phyloP scores from a whole-genome alignment of 441 rosid species.

The Populus hybrid region DNA sequence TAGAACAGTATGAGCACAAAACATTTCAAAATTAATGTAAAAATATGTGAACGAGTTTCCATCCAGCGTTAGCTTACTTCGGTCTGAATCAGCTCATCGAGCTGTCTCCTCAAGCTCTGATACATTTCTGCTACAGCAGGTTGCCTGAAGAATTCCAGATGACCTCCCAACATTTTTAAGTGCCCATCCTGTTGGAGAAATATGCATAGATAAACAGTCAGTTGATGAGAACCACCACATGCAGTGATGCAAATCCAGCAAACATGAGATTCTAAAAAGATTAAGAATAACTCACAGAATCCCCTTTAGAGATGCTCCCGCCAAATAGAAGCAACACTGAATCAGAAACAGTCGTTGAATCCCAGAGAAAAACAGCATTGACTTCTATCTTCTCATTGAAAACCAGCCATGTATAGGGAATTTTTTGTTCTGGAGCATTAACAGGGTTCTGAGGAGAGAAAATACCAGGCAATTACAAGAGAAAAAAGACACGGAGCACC shows the following conservation, averaged over 20 bases:
- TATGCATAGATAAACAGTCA: neutral
- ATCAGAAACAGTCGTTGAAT: constrained; percentile 86
- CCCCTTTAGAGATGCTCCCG: constrained; percentile 69
- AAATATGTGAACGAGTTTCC: neutral
- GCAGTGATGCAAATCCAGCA: neutral
- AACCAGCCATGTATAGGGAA: constrained; percentile 89
- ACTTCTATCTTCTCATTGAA: constrained; percentile 97
- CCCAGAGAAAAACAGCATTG: constrained; percentile 87
- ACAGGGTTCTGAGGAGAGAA: constrained; percentile 61
- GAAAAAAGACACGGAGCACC: constrained; percentile 13
- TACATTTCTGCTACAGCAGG: constrained; percentile 66
- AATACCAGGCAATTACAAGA: constrained; percentile 6
- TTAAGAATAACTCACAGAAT: constrained; percentile 38
- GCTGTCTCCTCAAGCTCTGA: constrained; percentile 66
- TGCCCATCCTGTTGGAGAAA: constrained; percentile 66
- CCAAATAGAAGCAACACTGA: constrained; percentile 86
- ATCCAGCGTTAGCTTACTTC: constrained; percentile 50
- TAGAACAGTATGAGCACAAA: neutral
- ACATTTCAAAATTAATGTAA: neutral
- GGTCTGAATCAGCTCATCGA: constrained; percentile 71
- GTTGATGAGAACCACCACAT: neutral
- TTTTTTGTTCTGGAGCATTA: constrained; percentile 67
- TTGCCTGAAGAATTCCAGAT: constrained; percentile 80
- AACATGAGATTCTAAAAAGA: neutral
- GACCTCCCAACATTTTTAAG: constrained; percentile 94